These are phyloP conservation scores for Cryphonectria japonica DNA, from an alignment of 2,329 filamentous ascomycete genomes.

Conservation along the genomic window DNA sequence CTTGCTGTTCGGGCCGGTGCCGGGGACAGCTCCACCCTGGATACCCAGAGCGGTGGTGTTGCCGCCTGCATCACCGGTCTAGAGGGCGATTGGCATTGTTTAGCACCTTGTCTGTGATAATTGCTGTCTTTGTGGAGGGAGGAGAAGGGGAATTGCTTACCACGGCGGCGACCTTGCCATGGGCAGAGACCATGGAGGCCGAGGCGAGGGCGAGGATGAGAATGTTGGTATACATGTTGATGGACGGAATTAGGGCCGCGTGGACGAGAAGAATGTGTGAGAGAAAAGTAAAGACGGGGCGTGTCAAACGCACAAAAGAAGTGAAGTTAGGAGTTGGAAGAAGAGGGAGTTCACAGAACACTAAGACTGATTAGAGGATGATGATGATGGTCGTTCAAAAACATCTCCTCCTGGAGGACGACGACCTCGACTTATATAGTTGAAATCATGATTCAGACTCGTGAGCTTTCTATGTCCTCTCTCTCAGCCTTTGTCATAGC, in stretches of 20 bases:
- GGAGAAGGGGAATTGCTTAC: conserved; percentile 10
- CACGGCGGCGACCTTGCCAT: conserved; percentile 30
- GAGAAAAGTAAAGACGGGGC: background rate
- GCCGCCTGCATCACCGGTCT: conserved; percentile 40
- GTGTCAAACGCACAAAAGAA: conserved; percentile 6
- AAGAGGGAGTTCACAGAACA: background rate
- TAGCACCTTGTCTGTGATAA: conserved; percentile 24
- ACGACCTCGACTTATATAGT: background rate
- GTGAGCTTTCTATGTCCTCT: background rate
- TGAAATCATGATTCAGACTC: background rate
- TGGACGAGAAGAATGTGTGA: too few species aligned
- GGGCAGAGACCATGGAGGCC: conserved; percentile 22
- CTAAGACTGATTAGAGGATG: conserved; percentile 2
- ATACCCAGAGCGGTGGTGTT: conserved; percentile 44
- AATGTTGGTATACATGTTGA: conserved; percentile 26
- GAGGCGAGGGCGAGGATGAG: conserved; percentile 27
- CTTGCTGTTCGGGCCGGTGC: conserved; percentile 18
- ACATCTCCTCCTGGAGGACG: background rate
- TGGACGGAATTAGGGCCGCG: background rate
- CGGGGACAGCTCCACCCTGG: conserved; percentile 39
- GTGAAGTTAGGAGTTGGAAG: background rate
- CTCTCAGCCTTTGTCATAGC: background rate
- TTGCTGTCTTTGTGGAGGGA: background rate
- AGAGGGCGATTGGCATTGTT: conserved; percentile 30
- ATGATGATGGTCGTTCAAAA: background rate